Evolutionary conservation across 805 yeast species (phyloP), one percentile per base, ranked within the genome.

Genomic region (Sungouiozyma intestinalis): DNA sequence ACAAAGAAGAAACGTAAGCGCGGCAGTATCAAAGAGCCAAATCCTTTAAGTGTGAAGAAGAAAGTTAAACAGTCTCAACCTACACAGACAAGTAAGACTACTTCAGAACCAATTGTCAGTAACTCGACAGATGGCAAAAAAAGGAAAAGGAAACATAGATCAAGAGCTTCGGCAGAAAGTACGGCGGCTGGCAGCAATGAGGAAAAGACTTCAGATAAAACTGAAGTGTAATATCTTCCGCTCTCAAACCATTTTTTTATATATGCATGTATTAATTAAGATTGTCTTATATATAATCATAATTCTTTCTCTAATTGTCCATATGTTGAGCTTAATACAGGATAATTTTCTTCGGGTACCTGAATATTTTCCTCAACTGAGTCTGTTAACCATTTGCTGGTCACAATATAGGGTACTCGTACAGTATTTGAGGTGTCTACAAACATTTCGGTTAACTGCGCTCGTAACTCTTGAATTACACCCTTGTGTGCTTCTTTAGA

Each of bases 21-120:
- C 9, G 29, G 69, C 52, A 87, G 88, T 3, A 81, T 86, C 9
- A 82, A 78, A 51, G 88, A 74, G 24, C 95, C 96, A 5, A 90
- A 90, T 58, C 97, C 97, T 1, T 66, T 90, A 52, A 87, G 97
- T 65, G 68, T 86, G 40, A 87, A 85, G 66, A 86, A 81, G 69
- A 81, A 79, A 66, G 75, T 74, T 60, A 49, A 48, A 11, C 42
- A 50, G 21, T 11, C 35, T 5, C 20, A 40, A 16, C 9, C 27
- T 5, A 36, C 20, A n/a, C n/a, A 24, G 16, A 15, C 35, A n/a
- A 20, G 27, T 6, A 33, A 39, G 17, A 19, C 19, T 15, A 24
- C 16, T 37, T 27, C 13, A 4, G 18, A 34, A 17, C 18, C 31
- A 17, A 27, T 20, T 19, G 16, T 33, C 16, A 35, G 38, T 13